Conservation (phyloP, 495 filamentous ascomycete species). For the Aspergillus indologenus region DNA sequence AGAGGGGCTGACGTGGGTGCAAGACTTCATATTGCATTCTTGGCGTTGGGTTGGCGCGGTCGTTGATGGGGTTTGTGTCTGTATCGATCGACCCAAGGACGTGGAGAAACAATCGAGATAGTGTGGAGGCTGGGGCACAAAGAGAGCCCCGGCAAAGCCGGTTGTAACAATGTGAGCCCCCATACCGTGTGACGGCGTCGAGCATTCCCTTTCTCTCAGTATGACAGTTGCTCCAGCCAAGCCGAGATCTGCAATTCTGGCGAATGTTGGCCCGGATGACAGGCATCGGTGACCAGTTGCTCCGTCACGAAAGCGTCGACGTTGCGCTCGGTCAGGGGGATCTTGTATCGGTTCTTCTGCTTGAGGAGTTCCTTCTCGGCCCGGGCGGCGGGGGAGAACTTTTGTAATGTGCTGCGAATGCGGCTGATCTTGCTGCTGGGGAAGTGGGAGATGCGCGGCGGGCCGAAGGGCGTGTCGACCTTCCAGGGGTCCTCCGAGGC, state of each 20-base stretch:
- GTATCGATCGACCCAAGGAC: no score
- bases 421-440: constrained; percentile 34
- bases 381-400: constrained; percentile 34
- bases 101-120: no score
- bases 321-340: constrained; percentile 44
- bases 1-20: background rate
- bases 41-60: no score
- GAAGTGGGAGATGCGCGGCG: constrained; percentile 32
- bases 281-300: constrained; percentile 52
- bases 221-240: constrained; percentile 64
- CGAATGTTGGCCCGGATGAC: constrained; percentile 51
- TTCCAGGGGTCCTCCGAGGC: constrained; percentile 34
- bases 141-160: background rate
- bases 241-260: constrained; percentile 63
- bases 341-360: constrained; percentile 41
- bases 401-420: constrained; percentile 38
- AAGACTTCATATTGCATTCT: no score
- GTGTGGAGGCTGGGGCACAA: no score
- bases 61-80: no score
- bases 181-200: background rate
- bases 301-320: constrained; percentile 43
- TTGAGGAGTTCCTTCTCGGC: constrained; percentile 42
- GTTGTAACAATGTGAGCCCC: background rate
- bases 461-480: constrained; percentile 40
- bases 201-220: constrained; percentile 12